These are phyloP conservation scores for Boletus insuetus DNA, from an alignment of 768 basidiomycete genomes.

Conservation along the genomic window DNA sequence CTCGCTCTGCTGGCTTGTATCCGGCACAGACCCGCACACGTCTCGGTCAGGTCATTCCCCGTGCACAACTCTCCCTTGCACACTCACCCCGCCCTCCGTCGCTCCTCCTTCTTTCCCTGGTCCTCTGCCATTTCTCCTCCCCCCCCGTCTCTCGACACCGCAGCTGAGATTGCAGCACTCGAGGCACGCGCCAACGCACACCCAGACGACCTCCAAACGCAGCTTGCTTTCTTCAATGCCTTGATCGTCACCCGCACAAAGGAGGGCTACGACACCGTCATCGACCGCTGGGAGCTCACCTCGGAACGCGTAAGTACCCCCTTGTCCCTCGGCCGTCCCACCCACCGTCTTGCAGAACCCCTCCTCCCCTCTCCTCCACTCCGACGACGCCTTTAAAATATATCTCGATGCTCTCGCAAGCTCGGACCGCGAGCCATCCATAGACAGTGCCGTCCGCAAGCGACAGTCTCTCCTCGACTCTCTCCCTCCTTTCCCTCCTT, in stretches of 20 bases:
- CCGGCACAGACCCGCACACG: not conserved
- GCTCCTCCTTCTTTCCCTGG: slow-evolving; percentile 34
- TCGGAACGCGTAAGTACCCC: slow-evolving; percentile 69
- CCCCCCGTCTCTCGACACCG: slow-evolving; percentile 53
- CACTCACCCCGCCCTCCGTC: slow-evolving; percentile 8
- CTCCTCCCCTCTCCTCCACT: slow-evolving; percentile 64
- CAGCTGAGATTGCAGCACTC: slow-evolving; percentile 67
- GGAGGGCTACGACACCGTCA: slow-evolving; percentile 67
- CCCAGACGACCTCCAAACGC: slow-evolving; percentile 66
- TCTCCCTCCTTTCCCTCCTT: slow-evolving; percentile 15
- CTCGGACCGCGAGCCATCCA: slow-evolving; percentile 51
- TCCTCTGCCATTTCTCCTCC: slow-evolving; percentile 31
- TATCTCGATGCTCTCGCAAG: slow-evolving; percentile 70
- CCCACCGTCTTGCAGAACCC: slow-evolving; percentile 48
- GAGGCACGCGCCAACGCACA: slow-evolving; percentile 77
- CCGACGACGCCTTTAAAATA: slow-evolving; percentile 70
- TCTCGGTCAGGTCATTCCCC: not conserved
- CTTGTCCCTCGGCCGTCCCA: not conserved
- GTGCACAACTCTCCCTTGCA: rapidly evolving
- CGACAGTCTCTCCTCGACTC: slow-evolving; percentile 61
- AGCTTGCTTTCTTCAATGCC: slow-evolving; percentile 67
- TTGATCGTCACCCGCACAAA: slow-evolving; percentile 62
- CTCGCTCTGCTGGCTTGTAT: not conserved
- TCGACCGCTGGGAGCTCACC: slow-evolving; percentile 81
- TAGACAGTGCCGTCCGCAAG: slow-evolving; percentile 63